Conservation (phyloP, 441 rosid genomes). For the Populus trichocarpa region DNA sequence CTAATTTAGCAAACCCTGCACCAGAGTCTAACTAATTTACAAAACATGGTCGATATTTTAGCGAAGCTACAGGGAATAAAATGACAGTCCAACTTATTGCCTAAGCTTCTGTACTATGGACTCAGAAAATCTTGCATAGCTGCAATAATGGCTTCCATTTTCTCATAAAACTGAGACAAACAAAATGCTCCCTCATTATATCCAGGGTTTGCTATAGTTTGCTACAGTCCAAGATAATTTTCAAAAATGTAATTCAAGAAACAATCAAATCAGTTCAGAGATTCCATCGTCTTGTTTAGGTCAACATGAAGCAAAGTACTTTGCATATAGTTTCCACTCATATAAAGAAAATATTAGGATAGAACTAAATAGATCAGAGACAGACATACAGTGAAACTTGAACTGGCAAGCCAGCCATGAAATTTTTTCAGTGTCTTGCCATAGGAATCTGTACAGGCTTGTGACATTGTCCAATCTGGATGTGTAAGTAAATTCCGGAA, state of each 20-base stretch:
- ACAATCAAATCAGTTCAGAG: neutral
- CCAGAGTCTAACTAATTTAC: neutral
- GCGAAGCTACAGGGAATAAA: neutral
- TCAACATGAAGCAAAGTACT: neutral
- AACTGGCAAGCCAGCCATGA: slow-evolving; percentile 90
- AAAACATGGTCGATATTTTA: neutral
- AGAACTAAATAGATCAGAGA: slow-evolving; percentile 2
- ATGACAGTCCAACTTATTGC: neutral
- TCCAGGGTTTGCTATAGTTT: neutral
- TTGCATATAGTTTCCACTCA: neutral
- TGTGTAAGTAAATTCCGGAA: slow-evolving; percentile 68
- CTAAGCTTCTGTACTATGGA: neutral
- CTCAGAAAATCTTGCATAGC: neutral
- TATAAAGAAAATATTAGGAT: neutral
- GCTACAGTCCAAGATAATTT: neutral
- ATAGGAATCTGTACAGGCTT: slow-evolving; percentile 72
- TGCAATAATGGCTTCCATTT: neutral
- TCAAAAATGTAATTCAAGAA: neutral
- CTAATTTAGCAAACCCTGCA: neutral
- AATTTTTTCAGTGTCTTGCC: slow-evolving; percentile 71
- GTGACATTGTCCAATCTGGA: slow-evolving; percentile 81
- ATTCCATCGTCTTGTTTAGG: neutral
- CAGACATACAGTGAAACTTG: slow-evolving; percentile 61
- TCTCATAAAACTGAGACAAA: neutral
- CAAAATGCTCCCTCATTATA: neutral